Conservation (phyloP, 805 yeast species). For the Grigorovia jiainica region DNA sequence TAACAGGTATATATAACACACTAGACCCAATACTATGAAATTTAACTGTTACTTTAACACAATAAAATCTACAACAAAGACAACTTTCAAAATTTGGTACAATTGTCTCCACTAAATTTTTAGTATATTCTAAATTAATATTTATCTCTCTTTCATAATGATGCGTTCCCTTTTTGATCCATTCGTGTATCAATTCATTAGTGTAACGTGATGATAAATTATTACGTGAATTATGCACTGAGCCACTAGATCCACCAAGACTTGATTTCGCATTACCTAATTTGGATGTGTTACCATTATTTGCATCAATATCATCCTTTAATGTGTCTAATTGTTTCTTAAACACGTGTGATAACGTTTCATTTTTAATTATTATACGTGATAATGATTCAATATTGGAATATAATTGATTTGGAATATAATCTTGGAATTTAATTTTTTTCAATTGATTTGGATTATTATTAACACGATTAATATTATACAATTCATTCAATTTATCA, state of each 20-base stretch:
- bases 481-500: slow-evolving; percentile 16
- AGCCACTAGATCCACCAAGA: neutral
- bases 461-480: slow-evolving; percentile 11
- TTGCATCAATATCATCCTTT: slow-evolving; percentile 8
- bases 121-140: slow-evolving; percentile 10
- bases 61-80: slow-evolving; percentile 37
- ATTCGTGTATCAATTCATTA: slow-evolving; percentile 13
- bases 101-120: slow-evolving; percentile 32
- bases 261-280: neutral
- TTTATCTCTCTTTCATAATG: slow-evolving; percentile 26
- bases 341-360: slow-evolving; percentile 16
- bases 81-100: slow-evolving; percentile 41
- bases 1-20: slow-evolving; percentile 10
- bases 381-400: slow-evolving; percentile 27
- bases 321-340: slow-evolving; percentile 22
- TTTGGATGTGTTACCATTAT: neutral
- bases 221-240: slow-evolving; percentile 1
- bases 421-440: slow-evolving; percentile 22
- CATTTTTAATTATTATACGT: slow-evolving; percentile 13
- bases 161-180: slow-evolving; percentile 25
- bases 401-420: slow-evolving; percentile 17
- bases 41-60: slow-evolving; percentile 33
- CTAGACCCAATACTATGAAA: slow-evolving; percentile 15
- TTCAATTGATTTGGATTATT: slow-evolving; percentile 2
- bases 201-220: slow-evolving; percentile 13